Conservation (phyloP, 495 filamentous ascomycete species). For the Astrocystis sublimbata region DNA sequence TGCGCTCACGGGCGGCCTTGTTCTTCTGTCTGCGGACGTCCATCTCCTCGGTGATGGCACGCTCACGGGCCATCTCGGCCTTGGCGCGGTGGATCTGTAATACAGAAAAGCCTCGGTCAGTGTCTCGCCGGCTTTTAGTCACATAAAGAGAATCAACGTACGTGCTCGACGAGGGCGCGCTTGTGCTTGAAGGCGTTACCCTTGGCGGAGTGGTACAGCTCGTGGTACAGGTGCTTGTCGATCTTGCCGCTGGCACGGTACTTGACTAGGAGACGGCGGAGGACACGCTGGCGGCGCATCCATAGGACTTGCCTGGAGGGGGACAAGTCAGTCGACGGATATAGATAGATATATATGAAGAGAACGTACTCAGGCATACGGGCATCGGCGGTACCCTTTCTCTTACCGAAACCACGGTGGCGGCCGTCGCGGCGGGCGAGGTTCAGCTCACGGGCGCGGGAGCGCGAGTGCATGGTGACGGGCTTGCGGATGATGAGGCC, state of each 20-base stretch:
- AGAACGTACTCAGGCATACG: constrained; percentile 92
- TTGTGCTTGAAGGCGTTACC: constrained; percentile 99
- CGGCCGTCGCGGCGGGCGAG: constrained; percentile 87
- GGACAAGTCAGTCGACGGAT: constrained; percentile 31
- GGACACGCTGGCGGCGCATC: constrained; percentile 99
- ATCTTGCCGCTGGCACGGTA: constrained; percentile 99
- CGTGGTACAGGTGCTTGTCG: constrained; percentile 99
- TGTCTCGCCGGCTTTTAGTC: not conserved
- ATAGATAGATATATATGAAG: not conserved
- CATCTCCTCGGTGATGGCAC: constrained; percentile 96
- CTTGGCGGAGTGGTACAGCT: constrained; percentile 99
- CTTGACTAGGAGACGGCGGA: constrained; percentile 97
- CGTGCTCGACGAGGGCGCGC: constrained; percentile 98
- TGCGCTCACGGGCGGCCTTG: constrained; percentile 98
- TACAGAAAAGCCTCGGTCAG: constrained; percentile 25
- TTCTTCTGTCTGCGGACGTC: constrained; percentile 99
- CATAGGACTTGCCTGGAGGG: constrained; percentile 82
- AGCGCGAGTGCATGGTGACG: constrained; percentile 98
- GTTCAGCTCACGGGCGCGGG: constrained; percentile 87
- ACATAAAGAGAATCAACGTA: constrained; percentile 58
- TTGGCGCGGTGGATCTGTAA: constrained; percentile 99
- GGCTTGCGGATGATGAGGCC: constrained; percentile 99
- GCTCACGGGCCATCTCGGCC: constrained; percentile 96
- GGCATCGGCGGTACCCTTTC: constrained; percentile 99
- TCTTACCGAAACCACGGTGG: constrained; percentile 99